These are phyloP conservation scores for Aristolochia contorta DNA, from an alignment of 164 flowering plant genomes.

Conservation along the genomic window DNA sequence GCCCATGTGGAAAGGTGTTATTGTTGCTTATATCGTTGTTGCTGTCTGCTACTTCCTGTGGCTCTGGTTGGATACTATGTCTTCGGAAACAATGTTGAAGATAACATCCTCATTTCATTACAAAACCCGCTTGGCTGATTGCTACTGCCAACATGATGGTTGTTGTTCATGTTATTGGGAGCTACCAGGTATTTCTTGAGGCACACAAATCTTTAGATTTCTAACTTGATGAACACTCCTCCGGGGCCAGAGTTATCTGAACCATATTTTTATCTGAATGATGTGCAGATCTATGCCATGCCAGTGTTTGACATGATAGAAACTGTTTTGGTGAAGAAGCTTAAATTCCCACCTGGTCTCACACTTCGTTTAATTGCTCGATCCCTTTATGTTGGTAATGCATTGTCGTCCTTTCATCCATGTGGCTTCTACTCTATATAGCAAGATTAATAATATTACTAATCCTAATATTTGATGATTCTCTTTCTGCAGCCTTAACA, in stretches of 20 bases:
- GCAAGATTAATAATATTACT: not conserved
- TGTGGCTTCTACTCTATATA: not conserved
- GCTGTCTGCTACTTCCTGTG: slow-evolving; percentile 47
- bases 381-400: slow-evolving; percentile 47
- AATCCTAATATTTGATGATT: not conserved
- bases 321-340: slow-evolving; percentile 34
- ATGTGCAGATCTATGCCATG: slow-evolving; percentile 39
- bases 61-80: slow-evolving; percentile 40
- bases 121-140: slow-evolving; percentile 51
- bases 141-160: slow-evolving; percentile 53
- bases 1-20: slow-evolving; percentile 61
- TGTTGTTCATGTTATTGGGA: slow-evolving; percentile 46
- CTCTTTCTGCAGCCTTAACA: slow-evolving; percentile 40
- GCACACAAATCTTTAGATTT: not conserved
- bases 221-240: not conserved
- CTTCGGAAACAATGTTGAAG: slow-evolving; percentile 44
- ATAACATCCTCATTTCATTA: slow-evolving; percentile 43
- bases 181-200: slow-evolving; percentile 41
- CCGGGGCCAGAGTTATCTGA: not conserved
- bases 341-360: slow-evolving; percentile 31
- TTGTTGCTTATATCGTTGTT: slow-evolving; percentile 38
- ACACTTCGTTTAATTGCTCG: slow-evolving; percentile 41
- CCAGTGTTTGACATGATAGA: slow-evolving; percentile 71
- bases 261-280: not conserved
- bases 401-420: not conserved